phyloP scores from a whole-genome alignment of 2,329 filamentous ascomycete species.

The Tympanopsis confertula region DNA sequence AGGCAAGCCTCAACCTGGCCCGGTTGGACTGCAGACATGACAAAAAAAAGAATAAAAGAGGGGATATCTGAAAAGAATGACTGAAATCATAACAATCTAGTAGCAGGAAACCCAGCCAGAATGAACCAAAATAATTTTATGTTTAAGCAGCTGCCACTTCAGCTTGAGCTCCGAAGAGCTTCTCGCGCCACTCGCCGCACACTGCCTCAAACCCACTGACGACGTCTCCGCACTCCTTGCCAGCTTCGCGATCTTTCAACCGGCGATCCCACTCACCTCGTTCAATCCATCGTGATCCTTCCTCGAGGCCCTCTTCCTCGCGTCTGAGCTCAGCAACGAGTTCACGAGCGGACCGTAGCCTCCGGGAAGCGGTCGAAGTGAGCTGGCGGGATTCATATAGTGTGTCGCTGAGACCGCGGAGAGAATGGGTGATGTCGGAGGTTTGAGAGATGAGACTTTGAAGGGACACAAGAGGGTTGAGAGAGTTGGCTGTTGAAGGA shows the following conservation, averaged over 20 bases:
- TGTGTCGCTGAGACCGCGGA: constrained; percentile 47
- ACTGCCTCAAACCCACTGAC: constrained; percentile 49
- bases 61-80: no score
- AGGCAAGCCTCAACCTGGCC: no score
- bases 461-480: constrained; percentile 21
- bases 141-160: constrained; percentile 1
- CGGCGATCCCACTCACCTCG: constrained; percentile 44
- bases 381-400: constrained; percentile 51
- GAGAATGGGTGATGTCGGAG: constrained; percentile 34
- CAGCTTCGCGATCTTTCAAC: constrained; percentile 40
- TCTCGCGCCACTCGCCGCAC: constrained; percentile 42
- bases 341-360: constrained; percentile 43
- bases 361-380: constrained; percentile 40
- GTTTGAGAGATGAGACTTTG: constrained; percentile 30
- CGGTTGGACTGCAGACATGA: no score
- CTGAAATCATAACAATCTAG: no score
- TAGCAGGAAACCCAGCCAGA: no score
- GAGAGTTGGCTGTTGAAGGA: constrained; percentile 14
- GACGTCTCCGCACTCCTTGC: constrained; percentile 42
- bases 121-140: no score
- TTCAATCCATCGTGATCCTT: constrained; percentile 46
- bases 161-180: constrained; percentile 22
- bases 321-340: constrained; percentile 44
- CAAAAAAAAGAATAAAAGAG: no score
- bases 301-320: constrained; percentile 42